Base-by-base conservation (phyloP, 2,329 filamentous ascomycete species). In the Neopestalotiopsis sp. region DNA sequence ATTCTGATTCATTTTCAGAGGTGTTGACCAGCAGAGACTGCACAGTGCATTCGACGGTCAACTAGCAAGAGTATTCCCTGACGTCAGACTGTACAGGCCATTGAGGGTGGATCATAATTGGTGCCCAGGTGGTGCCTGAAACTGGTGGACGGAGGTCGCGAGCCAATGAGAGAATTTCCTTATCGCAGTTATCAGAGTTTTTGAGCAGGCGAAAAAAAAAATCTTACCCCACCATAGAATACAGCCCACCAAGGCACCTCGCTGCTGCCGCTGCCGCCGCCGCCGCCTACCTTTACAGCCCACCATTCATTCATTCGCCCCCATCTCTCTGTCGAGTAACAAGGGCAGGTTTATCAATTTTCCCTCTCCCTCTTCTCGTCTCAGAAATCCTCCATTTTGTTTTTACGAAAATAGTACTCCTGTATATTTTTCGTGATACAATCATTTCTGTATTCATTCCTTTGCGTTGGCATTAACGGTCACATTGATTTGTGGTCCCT, bases 171-270 rank as follows among this genome's bases (percentile, higher is more conserved):
- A 62, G n/a, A 40, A 20, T 34, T 62, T 62, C 57, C 61, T 64
- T 64, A 64, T 64, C 61, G 61, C 63, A 45, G 63, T 66, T 66
- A 66, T 66, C 63, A 66, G 63, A 66, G 63, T 66, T 66, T 66
- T 66, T 66, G 49, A n/a, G 62, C 63, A 45, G 63, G 63, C 63
- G 63, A 58, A 66, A 66, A 62, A 62, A 65, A 66, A 66, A 56
- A 56, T 45, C 20, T 58, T 56, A 66, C 63, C 63, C 63, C 63
- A 66, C 63, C 63, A 66, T 65, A 28, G 28, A 34, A 56, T 62
- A 40, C 59, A 62, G 28, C 59, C 59, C 59, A 66, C 42, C 49
- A 52, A 64, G 42, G n/a, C 40, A 45, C 17, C 24, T 28, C 17
- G 24, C 45, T 30, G 30, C 30, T 20, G 57, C 14, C 30, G 57